Percentiles rank a stretch among this genome's conserved stretches.
phyloP scores from a whole-genome alignment of 2,329 filamentous ascomycete species.

The Aspergillus niger region DNA sequence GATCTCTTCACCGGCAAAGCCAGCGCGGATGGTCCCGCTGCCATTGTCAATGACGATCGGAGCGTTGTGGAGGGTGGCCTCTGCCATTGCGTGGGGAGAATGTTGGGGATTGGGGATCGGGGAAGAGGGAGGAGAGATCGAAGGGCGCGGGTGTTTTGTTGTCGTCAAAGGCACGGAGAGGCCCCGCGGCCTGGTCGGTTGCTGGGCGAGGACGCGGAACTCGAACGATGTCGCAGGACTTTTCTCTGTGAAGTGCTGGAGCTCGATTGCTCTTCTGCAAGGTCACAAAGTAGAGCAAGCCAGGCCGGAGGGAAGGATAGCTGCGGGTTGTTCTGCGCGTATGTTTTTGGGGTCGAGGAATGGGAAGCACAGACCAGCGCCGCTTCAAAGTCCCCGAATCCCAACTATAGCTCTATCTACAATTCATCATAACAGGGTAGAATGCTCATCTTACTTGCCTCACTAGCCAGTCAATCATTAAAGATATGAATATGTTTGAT shows the following conservation, averaged over 20 bases:
- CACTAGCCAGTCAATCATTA: neutral
- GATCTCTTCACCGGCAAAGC: slow-evolving; percentile 92
- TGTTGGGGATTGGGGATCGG: slow-evolving; percentile 15
- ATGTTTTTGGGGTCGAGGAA: neutral
- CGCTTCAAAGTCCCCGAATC: no score
- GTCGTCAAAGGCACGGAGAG: slow-evolving; percentile 22
- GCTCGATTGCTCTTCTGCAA: neutral
- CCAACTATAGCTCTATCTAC: no score
- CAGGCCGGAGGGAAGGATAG: neutral
- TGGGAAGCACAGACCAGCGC: neutral
- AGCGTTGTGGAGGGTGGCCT: slow-evolving; percentile 82
- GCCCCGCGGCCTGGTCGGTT: slow-evolving; percentile 31
- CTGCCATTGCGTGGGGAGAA: slow-evolving; percentile 55
- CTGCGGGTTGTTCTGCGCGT: slow-evolving; percentile 4
- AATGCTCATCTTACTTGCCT: neutral
- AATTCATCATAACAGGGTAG: no score
- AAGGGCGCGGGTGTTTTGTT: slow-evolving; percentile 22
- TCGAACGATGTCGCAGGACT: neutral
- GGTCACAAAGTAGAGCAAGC: neutral
- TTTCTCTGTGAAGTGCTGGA: neutral
- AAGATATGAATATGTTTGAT: no score
- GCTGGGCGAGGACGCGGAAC: neutral
- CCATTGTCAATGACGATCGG: slow-evolving; percentile 99
- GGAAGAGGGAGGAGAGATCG: slow-evolving; percentile 12
- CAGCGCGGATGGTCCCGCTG: slow-evolving; percentile 93